Evolutionary conservation across 192 early-diverging fungal genomes (phyloP), one percentile per base, ranked within the genome.

Genomic region (Gaertneriomyces semiglobifer): DNA sequence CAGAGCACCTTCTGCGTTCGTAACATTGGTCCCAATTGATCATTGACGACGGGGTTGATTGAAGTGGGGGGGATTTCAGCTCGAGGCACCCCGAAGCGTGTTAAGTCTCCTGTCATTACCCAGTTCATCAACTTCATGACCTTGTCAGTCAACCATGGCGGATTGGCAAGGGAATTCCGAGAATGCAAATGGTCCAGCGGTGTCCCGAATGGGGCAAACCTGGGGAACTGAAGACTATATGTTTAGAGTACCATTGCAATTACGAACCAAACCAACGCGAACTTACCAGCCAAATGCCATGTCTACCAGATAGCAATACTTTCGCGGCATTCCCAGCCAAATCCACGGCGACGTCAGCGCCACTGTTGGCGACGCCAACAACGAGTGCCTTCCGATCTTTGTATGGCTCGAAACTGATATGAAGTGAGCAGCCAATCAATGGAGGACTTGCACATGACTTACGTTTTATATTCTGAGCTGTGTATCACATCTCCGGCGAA

Each of bases 291-390:
- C 81, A 85, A 6, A 80, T 74, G 9, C 74, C 77, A 43, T 64
- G 74, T 39, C 81, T 68, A 12, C 74, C 50, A 6, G 67, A 69
- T 11, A 87, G 42, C 12, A 81, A 74, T 8, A 85, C 82, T 51
- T 78, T 60, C 3, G 70, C 72, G 14, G 83, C 78, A 58, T 80
- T 69, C 46, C 70, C 42, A 0, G 83, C 80, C n/a, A 87, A 55
- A 53, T 87, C 85, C 1, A 79, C 79, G 16, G 79, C 72, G 33
- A 87, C 61, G 53, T 87, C 85, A 5, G 79, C 75, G 3, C 74
- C 83, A 65, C 80, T 82, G 65, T 85, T 87, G 4, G 83, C 85
- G 19, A 79, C 61, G 50, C 83, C 85, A 60, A 87, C 79, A 1
- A 87, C 77, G 6, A 85, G 52, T 4, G 84, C 80, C 7, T 72